A percentile compares a stretch with the other conserved stretches of the same genome.
Evolutionary conservation across 805 yeast species (phyloP).

Genomic region (Maudiozyma serrabonitensis): DNA sequence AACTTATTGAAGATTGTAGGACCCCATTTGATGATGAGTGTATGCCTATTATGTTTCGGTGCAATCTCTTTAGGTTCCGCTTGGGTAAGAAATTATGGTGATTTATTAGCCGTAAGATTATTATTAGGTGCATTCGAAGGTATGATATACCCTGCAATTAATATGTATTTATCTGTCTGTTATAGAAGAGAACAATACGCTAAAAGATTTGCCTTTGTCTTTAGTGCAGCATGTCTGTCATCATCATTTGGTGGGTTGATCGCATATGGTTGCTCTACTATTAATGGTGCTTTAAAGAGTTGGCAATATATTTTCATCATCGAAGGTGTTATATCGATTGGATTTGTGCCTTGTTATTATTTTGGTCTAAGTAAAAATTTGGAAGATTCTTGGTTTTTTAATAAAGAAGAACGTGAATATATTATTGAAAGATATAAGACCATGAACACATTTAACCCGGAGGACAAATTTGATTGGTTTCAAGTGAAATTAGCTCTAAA

Average conservation of each 20-base stretch:
- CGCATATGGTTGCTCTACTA: slow-evolving; percentile 36
- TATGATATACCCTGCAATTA: slow-evolving; percentile 42
- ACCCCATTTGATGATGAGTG: slow-evolving; percentile 29
- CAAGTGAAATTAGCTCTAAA: slow-evolving; percentile 26
- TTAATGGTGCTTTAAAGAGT: slow-evolving; percentile 35
- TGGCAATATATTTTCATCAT: slow-evolving; percentile 45
- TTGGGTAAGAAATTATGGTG: slow-evolving; percentile 34
- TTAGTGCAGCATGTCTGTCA: slow-evolving; percentile 43
- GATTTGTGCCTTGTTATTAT: slow-evolving; percentile 29
- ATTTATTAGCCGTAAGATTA: slow-evolving; percentile 38
- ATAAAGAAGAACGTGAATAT: slow-evolving; percentile 32
- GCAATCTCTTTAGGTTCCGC: slow-evolving; percentile 34
- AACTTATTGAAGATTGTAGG: slow-evolving; percentile 31
- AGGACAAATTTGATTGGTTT: slow-evolving; percentile 30
- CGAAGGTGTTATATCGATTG: slow-evolving; percentile 38
- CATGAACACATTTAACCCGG: slow-evolving; percentile 30
- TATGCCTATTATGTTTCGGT: slow-evolving; percentile 31
- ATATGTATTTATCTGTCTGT: slow-evolving; percentile 38
- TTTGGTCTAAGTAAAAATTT: slow-evolving; percentile 35
- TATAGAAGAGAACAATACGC: slow-evolving; percentile 42
- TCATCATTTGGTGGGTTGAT: slow-evolving; percentile 51
- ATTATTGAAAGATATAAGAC: slow-evolving; percentile 29
- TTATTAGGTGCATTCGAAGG: slow-evolving; percentile 45
- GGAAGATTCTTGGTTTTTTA: slow-evolving; percentile 33
- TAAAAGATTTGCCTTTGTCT: slow-evolving; percentile 38